A percentile compares a stretch with the other conserved stretches of the same genome.
Conservation (phyloP, 352 stramenopile genomes). For the Albugo candida region DNA sequence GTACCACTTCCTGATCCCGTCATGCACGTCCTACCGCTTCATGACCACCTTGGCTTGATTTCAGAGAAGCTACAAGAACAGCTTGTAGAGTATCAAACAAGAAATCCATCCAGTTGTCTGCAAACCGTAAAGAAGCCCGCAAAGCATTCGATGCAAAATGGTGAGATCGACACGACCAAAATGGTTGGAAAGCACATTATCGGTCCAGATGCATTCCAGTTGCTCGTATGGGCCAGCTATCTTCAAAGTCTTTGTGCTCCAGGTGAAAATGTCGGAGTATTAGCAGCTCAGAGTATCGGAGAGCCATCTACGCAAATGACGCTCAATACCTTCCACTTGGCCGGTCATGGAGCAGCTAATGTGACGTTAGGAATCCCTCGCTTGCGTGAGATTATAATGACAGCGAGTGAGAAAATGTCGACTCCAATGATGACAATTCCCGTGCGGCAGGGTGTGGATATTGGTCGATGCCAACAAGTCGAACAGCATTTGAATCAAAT, state of each 20-base stretch:
- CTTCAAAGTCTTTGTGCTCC: conserved; percentile 88
- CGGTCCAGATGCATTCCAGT: conserved; percentile 65
- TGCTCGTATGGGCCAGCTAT: conserved; percentile 97
- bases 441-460: conserved; percentile 36
- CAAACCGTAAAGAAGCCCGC: conserved; percentile 49
- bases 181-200: conserved; percentile 68
- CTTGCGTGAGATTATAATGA: conserved; percentile 99
- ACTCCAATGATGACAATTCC: conserved; percentile 99
- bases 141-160: conserved; percentile 21
- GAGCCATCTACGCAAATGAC: conserved; percentile 99
- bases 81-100: conserved; percentile 51
- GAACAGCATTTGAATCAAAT: conserved; percentile 86
- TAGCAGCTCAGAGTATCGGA: conserved; percentile 97
- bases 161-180: conserved; percentile 35
- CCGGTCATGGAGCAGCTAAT: conserved; percentile 96
- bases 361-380: conserved; percentile 99
- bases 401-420: conserved; percentile 89
- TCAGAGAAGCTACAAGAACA: conserved; percentile 76
- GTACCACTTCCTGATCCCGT: conserved; percentile 53
- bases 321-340: conserved; percentile 99
- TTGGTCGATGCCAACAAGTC: conserved; percentile 40
- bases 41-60: conserved; percentile 70
- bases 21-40: conserved; percentile 71
- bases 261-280: conserved; percentile 95
- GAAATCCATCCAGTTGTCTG: conserved; percentile 55